Evolutionary conservation across 108 stramenopile genomes (phyloP), one percentile per base, ranked within the genome.

Genomic region (Skeletonema tropicum): DNA sequence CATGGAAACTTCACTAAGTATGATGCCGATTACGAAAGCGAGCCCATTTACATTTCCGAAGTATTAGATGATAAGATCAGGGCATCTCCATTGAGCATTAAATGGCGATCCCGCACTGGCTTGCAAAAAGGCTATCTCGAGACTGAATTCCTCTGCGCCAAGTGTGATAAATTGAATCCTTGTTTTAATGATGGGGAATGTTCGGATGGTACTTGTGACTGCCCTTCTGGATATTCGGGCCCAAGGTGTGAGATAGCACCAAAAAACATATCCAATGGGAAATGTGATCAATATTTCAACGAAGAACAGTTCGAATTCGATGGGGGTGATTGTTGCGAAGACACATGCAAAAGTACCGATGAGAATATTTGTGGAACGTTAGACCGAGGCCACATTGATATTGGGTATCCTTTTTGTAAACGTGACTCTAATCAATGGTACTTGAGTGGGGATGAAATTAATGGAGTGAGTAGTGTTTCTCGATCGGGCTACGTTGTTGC

Each of bases 271-370:
- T 17, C 19, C 48, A 21, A 49, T 49, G 66, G 66, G 11, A 25
- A 55, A 11, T 67, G 66, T 14, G 55, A 67, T 14, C 19, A n/a
- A 25, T 0, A 12, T 1, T 67, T 52, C 52, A 67, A 67, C 19
- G 25, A 21, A 1, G 17, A 26, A 26, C 5, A 25, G 13, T 67
- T 67, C 6, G 49, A 57, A 3, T 67, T 55, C 17, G 66, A 67
- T 57, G 49, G 66, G 12, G 66, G 66, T 3, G 66, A 67, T 57
- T 67, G 66, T 26, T 67, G 66, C 23, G 66, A 67, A 3, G 25
- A 17, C 52, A 57, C 21, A 26, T 67, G 66, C 26, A 21, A 4
- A 10, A 29, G 26, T n/a, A 31, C 59, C 2, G 14, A 1, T 7
- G 59, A 57, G 12, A 17, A 70, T 33, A 29, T 5, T 12, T 70